Evolutionary conservation across 2,329 filamentous ascomycete species (phyloP).

Genomic region (Talaromyces albobiverticillius): DNA sequence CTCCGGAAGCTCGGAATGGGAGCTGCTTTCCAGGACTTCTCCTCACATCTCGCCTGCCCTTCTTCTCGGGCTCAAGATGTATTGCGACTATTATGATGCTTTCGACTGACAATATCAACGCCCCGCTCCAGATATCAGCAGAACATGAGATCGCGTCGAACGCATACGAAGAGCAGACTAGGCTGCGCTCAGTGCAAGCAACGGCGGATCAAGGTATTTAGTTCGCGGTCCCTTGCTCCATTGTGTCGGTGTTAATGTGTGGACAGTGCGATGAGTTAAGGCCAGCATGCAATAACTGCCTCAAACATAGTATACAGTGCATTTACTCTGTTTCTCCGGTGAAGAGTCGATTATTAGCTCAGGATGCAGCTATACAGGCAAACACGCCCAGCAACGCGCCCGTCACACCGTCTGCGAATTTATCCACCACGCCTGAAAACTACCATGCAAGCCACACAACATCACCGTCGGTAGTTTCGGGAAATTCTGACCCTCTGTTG

Average conservation of each 20-base stretch:
- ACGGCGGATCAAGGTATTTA: conserved; percentile 17
- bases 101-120: background rate
- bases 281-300: conserved; percentile 24
- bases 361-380: conserved; percentile 1
- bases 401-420: background rate
- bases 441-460: conserved; percentile 1
- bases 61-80: background rate
- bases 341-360: conserved; percentile 14
- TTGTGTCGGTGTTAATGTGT: background rate
- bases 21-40: background rate
- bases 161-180: conserved; percentile 17
- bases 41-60: background rate
- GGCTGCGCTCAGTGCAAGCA: conserved; percentile 18
- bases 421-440: background rate
- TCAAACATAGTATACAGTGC: conserved; percentile 25
- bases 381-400: background rate
- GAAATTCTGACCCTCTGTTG: conserved; percentile 17
- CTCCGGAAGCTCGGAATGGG: too few species aligned
- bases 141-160: conserved; percentile 16
- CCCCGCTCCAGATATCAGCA: background rate
- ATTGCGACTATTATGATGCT: background rate
- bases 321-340: conserved; percentile 19
- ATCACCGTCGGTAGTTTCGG: background rate
- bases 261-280: conserved; percentile 23
- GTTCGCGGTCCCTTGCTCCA: background rate